Percentiles rank a stretch among this genome's conserved stretches.
phyloP scores from a whole-genome alignment of 2,329 filamentous ascomycete species.

The Torrubiella hemipterigena region DNA sequence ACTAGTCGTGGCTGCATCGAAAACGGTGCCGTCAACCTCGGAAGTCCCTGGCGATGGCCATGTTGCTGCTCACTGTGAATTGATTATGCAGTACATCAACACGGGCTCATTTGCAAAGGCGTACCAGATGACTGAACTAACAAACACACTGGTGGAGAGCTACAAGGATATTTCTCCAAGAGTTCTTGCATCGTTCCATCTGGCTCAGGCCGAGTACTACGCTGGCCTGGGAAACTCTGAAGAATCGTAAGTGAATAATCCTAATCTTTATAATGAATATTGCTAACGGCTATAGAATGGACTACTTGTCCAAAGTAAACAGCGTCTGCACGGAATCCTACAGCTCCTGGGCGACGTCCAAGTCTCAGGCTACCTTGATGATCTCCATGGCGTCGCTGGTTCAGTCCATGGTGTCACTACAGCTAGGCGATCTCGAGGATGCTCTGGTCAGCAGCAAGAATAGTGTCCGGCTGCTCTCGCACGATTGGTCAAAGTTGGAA shows the following conservation, averaged over 20 bases:
- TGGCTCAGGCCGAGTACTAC: conserved; percentile 65
- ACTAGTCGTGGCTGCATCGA: conserved; percentile 21
- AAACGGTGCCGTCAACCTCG: no score
- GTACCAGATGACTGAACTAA: conserved; percentile 41
- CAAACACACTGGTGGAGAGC: conserved; percentile 29
- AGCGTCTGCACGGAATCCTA: conserved; percentile 17
- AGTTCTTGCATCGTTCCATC: conserved; percentile 41
- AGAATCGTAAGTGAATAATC: conserved; percentile 36
- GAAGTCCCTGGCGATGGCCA: conserved; percentile 16
- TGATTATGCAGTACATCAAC: conserved; percentile 40
- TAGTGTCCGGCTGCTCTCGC: conserved; percentile 42
- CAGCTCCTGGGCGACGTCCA: conserved; percentile 21
- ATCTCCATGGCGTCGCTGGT: conserved; percentile 32
- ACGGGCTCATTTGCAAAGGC: conserved; percentile 41
- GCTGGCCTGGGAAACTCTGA: conserved; percentile 53
- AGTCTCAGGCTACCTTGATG: conserved; percentile 18
- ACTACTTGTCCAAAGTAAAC: conserved; percentile 26
- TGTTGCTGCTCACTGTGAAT: conserved; percentile 20
- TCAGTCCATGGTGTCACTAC: conserved; percentile 53
- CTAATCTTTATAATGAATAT: neutral
- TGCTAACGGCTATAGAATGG: conserved; percentile 11
- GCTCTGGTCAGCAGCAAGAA: conserved; percentile 46
- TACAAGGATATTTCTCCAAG: conserved; percentile 23
- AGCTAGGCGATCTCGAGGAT: conserved; percentile 44
- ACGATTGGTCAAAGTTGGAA: conserved; percentile 44